Base-by-base conservation (phyloP, 2,329 filamentous ascomycete genomes). In the Myriosclerotinia curreyana region DNA sequence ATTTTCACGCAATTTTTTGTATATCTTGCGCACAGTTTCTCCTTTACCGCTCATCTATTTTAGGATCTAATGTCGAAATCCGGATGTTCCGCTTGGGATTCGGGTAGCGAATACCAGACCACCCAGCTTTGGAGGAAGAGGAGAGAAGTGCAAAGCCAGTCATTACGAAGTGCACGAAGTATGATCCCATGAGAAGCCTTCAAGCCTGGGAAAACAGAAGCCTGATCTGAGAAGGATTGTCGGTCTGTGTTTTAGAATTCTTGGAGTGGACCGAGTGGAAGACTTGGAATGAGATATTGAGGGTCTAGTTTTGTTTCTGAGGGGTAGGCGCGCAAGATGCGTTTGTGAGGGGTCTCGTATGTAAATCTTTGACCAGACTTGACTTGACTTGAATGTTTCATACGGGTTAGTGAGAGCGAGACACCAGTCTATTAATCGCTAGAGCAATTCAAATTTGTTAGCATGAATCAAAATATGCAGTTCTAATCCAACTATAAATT, bases 1-100 rank as follows among this genome's bases (percentile, higher is more conserved):
- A 58, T 58, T 46, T 58, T 36, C 40, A 46, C 22, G 34, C 11
- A 34, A 22, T 42, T 42, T 55, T 31, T 31, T 4, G 28, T 31
- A 31, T 31, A 5, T 31, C 28, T 31, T 31, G 28, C 53, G 28
- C 20, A 42, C 36, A 9, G 15, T 28, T 34, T 46, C 25, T 46
- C 42, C 51, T 62, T 62, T 51, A 62, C 60, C 60, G 60, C 60
- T 56, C 44, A 55, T 48, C 53, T 48, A 48, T 56, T 38, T 56
- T 62, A 38, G 36, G 49, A 60, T 52, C 17, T 52, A 14, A 51
- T 60, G 49, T 52, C 36, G 55, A 58, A 42, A 58, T 36, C 55
- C 55, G 55, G 20, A 58, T 48, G 28, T 58, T 48, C 42, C 55
- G 55, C 42, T 31, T 58, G 8, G 55, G 28, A 58, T 58, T 48